Evolutionary conservation across 768 basidiomycete genomes (phyloP), one percentile per base, ranked within the genome.

Genomic region (Paxillus involutus): DNA sequence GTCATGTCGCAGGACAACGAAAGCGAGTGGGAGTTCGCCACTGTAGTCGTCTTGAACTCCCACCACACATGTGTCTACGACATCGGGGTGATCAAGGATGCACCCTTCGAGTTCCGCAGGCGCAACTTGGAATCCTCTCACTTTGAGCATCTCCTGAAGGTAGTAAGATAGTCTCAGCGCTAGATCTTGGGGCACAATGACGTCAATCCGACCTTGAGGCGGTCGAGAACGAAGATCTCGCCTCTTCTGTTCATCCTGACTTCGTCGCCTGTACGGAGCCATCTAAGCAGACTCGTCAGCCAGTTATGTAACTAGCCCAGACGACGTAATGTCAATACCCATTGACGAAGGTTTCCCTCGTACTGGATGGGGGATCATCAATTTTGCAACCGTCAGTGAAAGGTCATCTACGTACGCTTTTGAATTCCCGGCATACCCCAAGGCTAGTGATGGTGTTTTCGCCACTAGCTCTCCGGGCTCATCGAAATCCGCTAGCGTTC

Each of bases 241-340:
- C 78, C 75, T 49, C 81, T 74, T 57, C 73, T 78, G 56, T 88
- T 80, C 62, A 89, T 77, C 59, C 71, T 73, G 36, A 89, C 88
- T 65, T 89, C 85, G 61, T 89, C 87, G 1, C 86, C 87, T 0
- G 85, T 89, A 33, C 78, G 80, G 24, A 88, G 80, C 86, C 86
- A 85, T 26, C 82, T 82, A 53, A 11, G 30, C 3, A 10, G 44
- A 32, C 5, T 6, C 5, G n/a, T 64, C 42, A 47, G 43, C 44
- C 26, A 37, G 43, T 43, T 33, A 42, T 9, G 30, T 21, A n/a
- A n/a, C n/a, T n/a, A 30, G 13, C 7, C 13, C 12, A 49, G 13
- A 51, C n/a, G 1, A 24, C 1, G 26, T 6, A 8, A n/a, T n/a
- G 35, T 17, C 4, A 48, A 52, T 53, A 57, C 65, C 73, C 84